Evolutionary conservation across 1,284 basidiomycete genomes (phyloP), one percentile per base, ranked within the genome.

Genomic region (Neonothopanus nambi): DNA sequence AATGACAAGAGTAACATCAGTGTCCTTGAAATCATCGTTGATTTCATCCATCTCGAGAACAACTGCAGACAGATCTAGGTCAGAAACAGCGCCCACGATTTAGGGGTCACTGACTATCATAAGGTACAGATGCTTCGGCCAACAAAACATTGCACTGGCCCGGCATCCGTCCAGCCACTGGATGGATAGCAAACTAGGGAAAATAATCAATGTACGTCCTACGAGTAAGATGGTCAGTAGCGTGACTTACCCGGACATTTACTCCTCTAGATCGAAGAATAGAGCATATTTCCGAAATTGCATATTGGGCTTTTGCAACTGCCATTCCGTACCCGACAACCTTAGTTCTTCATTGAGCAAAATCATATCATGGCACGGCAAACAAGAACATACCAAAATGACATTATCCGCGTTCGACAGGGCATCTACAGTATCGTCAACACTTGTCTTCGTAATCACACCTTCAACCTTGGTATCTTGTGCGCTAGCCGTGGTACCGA

Each of bases 21-120:
- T 93, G 30, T 90, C 87, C 51, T 76, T 74, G 69, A 93, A 93
- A 67, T 93, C 91, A 48, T 93, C 90, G 64, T 93, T 92, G 71
- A 93, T 93, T 70, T 93, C 91, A 61, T 93, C 91, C 91, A 93
- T 93, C 72, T 93, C 91, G 51, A 90, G 75, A 26, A 93, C 90
- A 58, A 93, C 90, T 91, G 60, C 26, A 42, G 11, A 45, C 9
- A 15, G 3, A 33, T n/a, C 38, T 15, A 18, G 12, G 47, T 54
- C 42, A 26, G 48, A 23, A 20, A 23, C 13, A 30, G n/a, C 6
- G 11, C 6, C 43, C 33, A 18, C 39, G 23, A 21, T 44, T n/a
- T n/a, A n/a, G n/a, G n/a, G 8, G 30, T 33, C 15, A 70, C 87
- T 69, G 62, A 92, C 89, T 89, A 64, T 93, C 91, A 62, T 93